phyloP scores from a whole-genome alignment of 495 filamentous ascomycete species.

The Trichoderma reesei region DNA sequence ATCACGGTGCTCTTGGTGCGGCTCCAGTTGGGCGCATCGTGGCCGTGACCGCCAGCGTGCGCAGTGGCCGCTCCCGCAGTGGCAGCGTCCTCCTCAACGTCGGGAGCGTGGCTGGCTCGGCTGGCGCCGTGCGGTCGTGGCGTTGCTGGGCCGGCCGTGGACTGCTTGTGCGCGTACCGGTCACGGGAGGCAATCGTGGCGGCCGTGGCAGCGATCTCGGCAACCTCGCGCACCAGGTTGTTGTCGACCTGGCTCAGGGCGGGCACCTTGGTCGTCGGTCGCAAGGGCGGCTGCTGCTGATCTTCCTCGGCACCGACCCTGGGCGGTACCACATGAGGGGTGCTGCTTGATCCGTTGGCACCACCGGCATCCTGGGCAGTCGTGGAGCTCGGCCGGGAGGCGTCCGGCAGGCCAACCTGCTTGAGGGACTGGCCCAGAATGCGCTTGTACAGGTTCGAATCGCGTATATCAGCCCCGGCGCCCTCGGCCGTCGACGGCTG shows the following conservation, averaged over 20 bases:
- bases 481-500: conserved; percentile 32
- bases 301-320: conserved; percentile 41
- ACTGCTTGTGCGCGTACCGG: conserved; percentile 8
- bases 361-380: conserved; percentile 13
- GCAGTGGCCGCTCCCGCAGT: conserved; percentile 33
- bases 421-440: conserved; percentile 83
- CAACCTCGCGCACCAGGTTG: conserved; percentile 69
- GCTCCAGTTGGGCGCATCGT: conserved; percentile 98
- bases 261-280: conserved; percentile 43
- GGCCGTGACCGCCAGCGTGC: conserved; percentile 43
- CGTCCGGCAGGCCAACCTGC: conserved; percentile 57
- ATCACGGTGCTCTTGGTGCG: conserved; percentile 82
- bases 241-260: conserved; percentile 75
- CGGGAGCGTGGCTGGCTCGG: background rate
- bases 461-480: conserved; percentile 52
- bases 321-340: conserved; percentile 64
- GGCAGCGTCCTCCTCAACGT: background rate
- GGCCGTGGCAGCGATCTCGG: conserved; percentile 86
- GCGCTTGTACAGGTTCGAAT: conserved; percentile 83
- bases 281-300: conserved; percentile 21
- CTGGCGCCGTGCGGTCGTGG: conserved; percentile 9
- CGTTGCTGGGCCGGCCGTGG: conserved; percentile 15
- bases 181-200: conserved; percentile 83
- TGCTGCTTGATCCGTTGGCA: conserved; percentile 28
- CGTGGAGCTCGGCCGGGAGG: conserved; percentile 33